These are phyloP conservation scores for Xylaria venustula DNA, from an alignment of 495 filamentous ascomycete genomes.

Conservation along the genomic window DNA sequence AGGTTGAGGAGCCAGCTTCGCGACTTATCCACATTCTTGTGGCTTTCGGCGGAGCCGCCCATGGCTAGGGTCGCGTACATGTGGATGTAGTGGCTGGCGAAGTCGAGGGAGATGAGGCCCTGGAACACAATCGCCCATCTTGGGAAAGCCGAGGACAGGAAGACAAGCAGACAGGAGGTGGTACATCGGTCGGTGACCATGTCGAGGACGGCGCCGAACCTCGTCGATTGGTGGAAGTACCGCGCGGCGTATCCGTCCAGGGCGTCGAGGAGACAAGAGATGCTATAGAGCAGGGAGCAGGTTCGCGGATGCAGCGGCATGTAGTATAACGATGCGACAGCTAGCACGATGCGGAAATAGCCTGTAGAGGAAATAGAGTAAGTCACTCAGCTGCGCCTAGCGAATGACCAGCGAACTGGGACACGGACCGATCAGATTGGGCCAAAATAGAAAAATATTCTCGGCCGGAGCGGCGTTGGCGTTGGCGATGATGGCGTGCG, in stretches of 20 bases:
- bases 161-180: conserved; percentile 89
- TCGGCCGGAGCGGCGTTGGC: conserved; percentile 47
- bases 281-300: conserved; percentile 84
- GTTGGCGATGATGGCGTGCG: conserved; percentile 6
- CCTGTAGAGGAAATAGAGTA: conserved; percentile 47
- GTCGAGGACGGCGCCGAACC: conserved; percentile 93
- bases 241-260: conserved; percentile 91
- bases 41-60: conserved; percentile 74
- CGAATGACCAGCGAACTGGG: neutral
- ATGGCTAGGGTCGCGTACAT: conserved; percentile 91
- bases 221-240: conserved; percentile 82
- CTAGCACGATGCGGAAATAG: conserved; percentile 84
- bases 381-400: neutral
- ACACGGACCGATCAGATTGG: conserved; percentile 84
- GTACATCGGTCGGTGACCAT: conserved; percentile 93
- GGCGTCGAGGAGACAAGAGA: conserved; percentile 92
- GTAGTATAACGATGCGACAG: conserved; percentile 92
- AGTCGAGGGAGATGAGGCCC: conserved; percentile 81
- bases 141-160: conserved; percentile 87
- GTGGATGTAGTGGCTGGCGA: conserved; percentile 97
- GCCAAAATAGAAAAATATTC: conserved; percentile 94
- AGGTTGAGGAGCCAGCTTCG: conserved; percentile 81
- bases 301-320: conserved; percentile 97
- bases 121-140: conserved; percentile 93
- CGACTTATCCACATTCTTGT: conserved; percentile 87